phyloP scores from a whole-genome alignment of 2,329 filamentous ascomycete species.

The Fusarium heterosporum region DNA sequence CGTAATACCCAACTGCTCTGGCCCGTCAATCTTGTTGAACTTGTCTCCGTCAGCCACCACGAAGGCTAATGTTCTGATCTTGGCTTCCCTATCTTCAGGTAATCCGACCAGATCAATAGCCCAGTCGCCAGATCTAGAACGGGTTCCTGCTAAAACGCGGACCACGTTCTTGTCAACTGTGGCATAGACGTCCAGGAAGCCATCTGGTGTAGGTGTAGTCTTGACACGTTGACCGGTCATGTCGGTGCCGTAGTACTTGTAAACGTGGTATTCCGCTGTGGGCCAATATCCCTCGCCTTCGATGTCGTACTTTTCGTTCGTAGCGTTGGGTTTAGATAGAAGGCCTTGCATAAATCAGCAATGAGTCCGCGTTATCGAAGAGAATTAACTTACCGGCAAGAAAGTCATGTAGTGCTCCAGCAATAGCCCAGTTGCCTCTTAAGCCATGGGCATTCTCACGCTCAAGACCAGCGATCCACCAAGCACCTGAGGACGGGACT shows the following conservation, averaged over 20 bases:
- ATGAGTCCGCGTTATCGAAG: accelerated
- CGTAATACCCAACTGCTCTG: not conserved
- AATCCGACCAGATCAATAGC: not conserved
- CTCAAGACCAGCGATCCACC: conserved; percentile 61
- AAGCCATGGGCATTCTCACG: conserved; percentile 57
- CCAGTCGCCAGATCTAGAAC: conserved; percentile 13
- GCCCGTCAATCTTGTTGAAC: not conserved
- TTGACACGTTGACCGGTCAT: conserved; percentile 19
- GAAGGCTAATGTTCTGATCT: not conserved
- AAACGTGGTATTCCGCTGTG: conserved; percentile 28
- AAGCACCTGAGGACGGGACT: conserved; percentile 55
- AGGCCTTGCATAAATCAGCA: not conserved
- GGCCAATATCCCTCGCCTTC: conserved; percentile 27
- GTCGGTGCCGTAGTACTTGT: conserved; percentile 23
- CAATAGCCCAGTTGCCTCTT: conserved; percentile 59
- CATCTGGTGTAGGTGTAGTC: conserved; percentile 1
- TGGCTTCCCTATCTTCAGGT: not conserved
- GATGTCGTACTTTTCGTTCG: not conserved
- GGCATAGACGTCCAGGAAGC: conserved; percentile 9
- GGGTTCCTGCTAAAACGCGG: not conserved
- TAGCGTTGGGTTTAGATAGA: conserved; percentile 9
- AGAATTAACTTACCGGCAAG: conserved; percentile 46
- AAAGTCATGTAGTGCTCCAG: conserved; percentile 57
- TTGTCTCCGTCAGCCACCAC: not conserved
- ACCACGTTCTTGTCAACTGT: not conserved